phyloP scores from a whole-genome alignment of 73 alveolate species.

The Blepharisma japonicum region DNA sequence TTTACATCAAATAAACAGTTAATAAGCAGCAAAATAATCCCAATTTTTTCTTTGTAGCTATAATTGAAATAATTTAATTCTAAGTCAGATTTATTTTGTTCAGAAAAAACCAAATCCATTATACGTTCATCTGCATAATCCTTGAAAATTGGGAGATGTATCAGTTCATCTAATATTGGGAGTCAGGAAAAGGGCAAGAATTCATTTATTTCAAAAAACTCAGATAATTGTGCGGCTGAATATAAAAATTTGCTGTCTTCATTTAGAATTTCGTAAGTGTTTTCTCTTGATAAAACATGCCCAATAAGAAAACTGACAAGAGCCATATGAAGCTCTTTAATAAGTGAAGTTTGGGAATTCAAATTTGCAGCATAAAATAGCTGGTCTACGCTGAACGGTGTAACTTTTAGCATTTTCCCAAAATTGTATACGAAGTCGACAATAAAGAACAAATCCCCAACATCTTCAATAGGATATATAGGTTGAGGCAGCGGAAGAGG shows the following conservation, averaged over 20 bases:
- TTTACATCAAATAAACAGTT: not conserved
- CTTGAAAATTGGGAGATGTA: not conserved
- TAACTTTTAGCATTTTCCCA: not conserved
- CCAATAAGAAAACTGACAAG: not conserved
- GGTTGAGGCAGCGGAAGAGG: not conserved
- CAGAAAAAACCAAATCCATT: not conserved
- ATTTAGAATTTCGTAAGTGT: not conserved
- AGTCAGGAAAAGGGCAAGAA: not conserved
- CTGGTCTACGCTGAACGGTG: not conserved
- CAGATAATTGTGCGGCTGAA: slow-evolving; percentile 1
- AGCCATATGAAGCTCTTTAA: not conserved
- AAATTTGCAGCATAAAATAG: not conserved
- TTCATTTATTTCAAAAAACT: not conserved
- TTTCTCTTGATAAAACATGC: not conserved
- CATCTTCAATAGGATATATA: not conserved
- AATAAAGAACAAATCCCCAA: not conserved
- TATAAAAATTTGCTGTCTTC: not conserved
- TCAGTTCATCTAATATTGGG: not conserved
- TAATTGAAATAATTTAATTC: not conserved
- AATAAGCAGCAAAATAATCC: not conserved
- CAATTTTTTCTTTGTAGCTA: not conserved
- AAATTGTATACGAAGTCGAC: not conserved
- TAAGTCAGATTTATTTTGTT: not conserved
- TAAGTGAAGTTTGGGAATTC: not conserved
- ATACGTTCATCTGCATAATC: not conserved